Conservation (phyloP, 2,329 filamentous ascomycete species). For the Epichloe sylvatica region DNA sequence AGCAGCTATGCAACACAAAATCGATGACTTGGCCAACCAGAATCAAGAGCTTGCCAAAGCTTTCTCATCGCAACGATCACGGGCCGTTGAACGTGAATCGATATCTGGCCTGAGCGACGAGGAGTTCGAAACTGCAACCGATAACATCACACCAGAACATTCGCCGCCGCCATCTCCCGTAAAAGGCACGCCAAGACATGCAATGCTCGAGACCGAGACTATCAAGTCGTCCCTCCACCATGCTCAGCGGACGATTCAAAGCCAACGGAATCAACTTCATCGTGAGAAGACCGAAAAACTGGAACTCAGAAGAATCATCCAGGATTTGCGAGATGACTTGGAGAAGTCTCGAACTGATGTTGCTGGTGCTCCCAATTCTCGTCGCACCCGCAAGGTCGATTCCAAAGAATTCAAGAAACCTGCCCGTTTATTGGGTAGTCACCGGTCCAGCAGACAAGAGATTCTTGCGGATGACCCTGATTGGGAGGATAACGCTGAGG, state of each 20-base stretch:
- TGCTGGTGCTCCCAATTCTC: conserved; percentile 31
- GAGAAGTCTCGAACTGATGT: conserved; percentile 52
- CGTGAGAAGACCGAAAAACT: conserved; percentile 98
- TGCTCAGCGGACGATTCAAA: conserved; percentile 92
- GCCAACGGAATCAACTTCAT: conserved; percentile 85
- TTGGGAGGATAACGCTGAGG: conserved; percentile 67
- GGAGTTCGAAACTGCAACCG: conserved; percentile 48
- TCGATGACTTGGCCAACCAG: conserved; percentile 76
- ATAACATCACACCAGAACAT: conserved; percentile 68
- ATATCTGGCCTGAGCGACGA: conserved; percentile 46
- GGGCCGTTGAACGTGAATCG: conserved; percentile 50
- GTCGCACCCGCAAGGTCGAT: conserved; percentile 48
- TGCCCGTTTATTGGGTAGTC: conserved; percentile 59
- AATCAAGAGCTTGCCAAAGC: conserved; percentile 84
- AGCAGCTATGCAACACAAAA: conserved; percentile 62
- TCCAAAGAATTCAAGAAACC: conserved; percentile 67
- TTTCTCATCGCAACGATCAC: conserved; percentile 58
- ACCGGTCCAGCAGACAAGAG: conserved; percentile 62
- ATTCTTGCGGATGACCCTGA: conserved; percentile 67
- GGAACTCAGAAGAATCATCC: conserved; percentile 85
- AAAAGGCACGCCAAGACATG: conserved; percentile 82
- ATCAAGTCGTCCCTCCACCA: conserved; percentile 88
- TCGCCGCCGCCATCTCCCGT: conserved; percentile 82
- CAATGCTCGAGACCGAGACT: conserved; percentile 87
- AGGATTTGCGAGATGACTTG: conserved; percentile 86